Evolutionary conservation across 495 filamentous ascomycete genomes (phyloP).

Genomic region (Sphaerosporella brunnea): DNA sequence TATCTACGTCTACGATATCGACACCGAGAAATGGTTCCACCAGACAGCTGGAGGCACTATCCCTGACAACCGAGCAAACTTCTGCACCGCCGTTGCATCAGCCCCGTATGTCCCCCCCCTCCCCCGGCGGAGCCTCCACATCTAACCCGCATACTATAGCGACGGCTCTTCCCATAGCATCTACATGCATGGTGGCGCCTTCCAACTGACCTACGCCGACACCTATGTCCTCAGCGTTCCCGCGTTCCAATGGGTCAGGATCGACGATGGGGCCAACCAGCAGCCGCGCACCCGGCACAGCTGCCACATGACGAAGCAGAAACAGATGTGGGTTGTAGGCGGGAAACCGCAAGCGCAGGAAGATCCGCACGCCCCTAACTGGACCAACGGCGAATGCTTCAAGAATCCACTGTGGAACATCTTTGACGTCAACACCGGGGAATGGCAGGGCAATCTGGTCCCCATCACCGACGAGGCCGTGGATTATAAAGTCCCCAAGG

Average conservation of each 20-base stretch:
- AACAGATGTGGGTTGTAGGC: constrained; percentile 12
- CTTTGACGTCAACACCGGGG: constrained; percentile 11
- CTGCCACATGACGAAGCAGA: constrained; percentile 8
- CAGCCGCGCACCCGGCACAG: constrained; percentile 4
- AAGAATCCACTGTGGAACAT: constrained; percentile 7
- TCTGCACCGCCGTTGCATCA: constrained; percentile 7
- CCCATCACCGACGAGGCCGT: background rate
- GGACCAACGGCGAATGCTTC: constrained; percentile 5
- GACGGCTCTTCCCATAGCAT: constrained; percentile 15
- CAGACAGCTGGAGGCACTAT: constrained; percentile 7
- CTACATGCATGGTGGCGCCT: constrained; percentile 12
- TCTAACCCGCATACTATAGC: too few relatives aligned
- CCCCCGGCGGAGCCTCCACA: too few relatives aligned
- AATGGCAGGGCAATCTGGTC: constrained; percentile 8
- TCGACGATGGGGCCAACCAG: background rate
- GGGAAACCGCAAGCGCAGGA: constrained; percentile 5
- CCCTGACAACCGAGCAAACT: constrained; percentile 5
- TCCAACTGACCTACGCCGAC: constrained; percentile 1
- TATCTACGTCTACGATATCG: constrained; percentile 12
- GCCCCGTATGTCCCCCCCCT: background rate
- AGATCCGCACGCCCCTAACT: background rate
- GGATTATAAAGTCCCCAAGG: constrained; percentile 1
- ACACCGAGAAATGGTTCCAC: constrained; percentile 1
- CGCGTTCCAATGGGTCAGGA: constrained; percentile 7
- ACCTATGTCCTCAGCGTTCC: constrained; percentile 14